These are phyloP conservation scores for Pleomassaria siparia DNA, from an alignment of 2,329 filamentous ascomycete genomes.

Conservation along the genomic window DNA sequence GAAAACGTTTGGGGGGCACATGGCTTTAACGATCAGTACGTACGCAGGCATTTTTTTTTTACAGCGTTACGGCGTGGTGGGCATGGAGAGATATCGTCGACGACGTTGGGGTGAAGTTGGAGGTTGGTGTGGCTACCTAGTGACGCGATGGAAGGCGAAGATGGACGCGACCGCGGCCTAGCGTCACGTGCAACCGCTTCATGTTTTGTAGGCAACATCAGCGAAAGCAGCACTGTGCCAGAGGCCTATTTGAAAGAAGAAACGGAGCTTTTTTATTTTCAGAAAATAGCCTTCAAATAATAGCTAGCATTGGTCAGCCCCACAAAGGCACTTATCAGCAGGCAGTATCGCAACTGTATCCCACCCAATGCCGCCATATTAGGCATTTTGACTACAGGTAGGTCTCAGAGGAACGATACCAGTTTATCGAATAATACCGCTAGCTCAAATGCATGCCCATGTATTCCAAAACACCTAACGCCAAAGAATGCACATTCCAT, in stretches of 20 bases:
- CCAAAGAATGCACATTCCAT: constrained; percentile 7
- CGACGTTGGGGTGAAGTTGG: constrained; percentile 20
- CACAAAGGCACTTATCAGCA: too few relatives aligned
- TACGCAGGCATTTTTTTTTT: constrained; percentile 41
- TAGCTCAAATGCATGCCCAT: background rate
- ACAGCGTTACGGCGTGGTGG: constrained; percentile 17
- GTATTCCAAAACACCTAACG: constrained; percentile 3
- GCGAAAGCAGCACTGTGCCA: too few relatives aligned
- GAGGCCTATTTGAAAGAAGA: too few relatives aligned
- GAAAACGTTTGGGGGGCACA: background rate
- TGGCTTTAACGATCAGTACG: constrained; percentile 12
- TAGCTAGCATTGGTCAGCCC: too few relatives aligned
- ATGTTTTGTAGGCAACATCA: background rate
- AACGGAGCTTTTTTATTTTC: too few relatives aligned
- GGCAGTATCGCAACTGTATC: too few relatives aligned
- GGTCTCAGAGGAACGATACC: background rate
- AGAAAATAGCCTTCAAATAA: too few relatives aligned
- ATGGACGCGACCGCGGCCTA: constrained; percentile 12
- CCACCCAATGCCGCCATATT: too few relatives aligned
- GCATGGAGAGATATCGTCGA: constrained; percentile 32
- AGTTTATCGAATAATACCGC: background rate
- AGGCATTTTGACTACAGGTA: too few relatives aligned
- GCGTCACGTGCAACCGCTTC: constrained; percentile 10
- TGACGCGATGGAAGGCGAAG: constrained; percentile 32
- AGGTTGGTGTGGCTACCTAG: constrained; percentile 27